Conservation (phyloP, 495 filamentous ascomycete genomes). For the Aspergillus funiculosus region DNA sequence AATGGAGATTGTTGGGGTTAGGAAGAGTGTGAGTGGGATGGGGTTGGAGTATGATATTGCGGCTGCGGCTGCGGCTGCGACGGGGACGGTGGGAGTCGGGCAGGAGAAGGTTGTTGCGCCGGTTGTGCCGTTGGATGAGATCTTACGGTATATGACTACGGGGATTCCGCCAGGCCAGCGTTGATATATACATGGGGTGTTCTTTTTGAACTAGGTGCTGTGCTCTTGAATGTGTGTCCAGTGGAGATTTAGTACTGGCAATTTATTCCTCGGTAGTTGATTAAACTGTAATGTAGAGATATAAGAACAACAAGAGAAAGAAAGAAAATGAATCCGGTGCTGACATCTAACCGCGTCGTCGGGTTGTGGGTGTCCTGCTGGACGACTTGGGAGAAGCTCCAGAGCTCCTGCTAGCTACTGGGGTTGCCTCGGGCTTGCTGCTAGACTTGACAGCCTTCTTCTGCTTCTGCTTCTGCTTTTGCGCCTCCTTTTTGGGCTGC, state of each 20-base stretch:
- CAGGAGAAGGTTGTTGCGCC: slow-evolving; percentile 31
- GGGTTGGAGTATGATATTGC: slow-evolving; percentile 44
- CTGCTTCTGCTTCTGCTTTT: slow-evolving; percentile 36
- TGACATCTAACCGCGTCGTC: slow-evolving; percentile 43
- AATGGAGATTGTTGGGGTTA: slow-evolving; percentile 40
- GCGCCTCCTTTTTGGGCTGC: slow-evolving; percentile 35
- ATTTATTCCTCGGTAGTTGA: neutral
- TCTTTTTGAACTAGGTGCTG: no score
- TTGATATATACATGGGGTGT: no score
- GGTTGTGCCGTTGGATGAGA: slow-evolving; percentile 42
- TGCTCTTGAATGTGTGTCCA: neutral
- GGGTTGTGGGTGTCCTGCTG: slow-evolving; percentile 41
- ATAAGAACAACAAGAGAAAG: slow-evolving; percentile 10
- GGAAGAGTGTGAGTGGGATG: slow-evolving; percentile 26
- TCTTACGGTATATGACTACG: slow-evolving; percentile 52
- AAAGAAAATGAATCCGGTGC: no score
- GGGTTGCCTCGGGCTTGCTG: slow-evolving; percentile 33
- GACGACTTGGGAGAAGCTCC: slow-evolving; percentile 27
- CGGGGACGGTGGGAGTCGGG: slow-evolving; percentile 4
- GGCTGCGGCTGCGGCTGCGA: slow-evolving; percentile 15
- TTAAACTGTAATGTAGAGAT: neutral
- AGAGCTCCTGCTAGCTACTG: slow-evolving; percentile 25
- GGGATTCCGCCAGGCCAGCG: slow-evolving; percentile 36
- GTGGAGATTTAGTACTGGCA: neutral
- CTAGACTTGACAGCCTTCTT: slow-evolving; percentile 15